Base-by-base conservation (phyloP, 1,284 basidiomycete species). In the Tetrapyrgos nigripes region DNA sequence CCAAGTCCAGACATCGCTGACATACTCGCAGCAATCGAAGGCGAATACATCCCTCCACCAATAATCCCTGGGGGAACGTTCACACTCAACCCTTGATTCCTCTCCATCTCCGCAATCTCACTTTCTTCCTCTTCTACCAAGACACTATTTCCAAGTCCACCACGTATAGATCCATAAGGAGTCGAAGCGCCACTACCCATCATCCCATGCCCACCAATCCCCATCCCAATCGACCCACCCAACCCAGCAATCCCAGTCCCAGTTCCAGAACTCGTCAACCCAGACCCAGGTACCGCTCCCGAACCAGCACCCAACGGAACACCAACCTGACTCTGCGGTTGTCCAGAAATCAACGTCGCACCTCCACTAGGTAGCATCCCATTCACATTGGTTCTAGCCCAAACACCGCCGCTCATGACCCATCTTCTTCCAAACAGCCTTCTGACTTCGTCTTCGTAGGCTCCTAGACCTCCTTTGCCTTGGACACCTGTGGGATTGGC, bases 41-140 rank as follows among this genome's bases (percentile, higher is more conserved):
- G 48, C 4, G 27, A 29, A 11, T 66, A 68, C 17, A 66, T 53
- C 27, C 65, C 65, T 27, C 68, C 66, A 33, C 72, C 73, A 57
- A 75, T 73, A 21, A 75, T 66, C 23, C 72, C 70, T 24, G 70
- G 65, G 45, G 66, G 63, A n/a, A 63, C 31, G 31, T 62, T 62
- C 37, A 59, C 40, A 21, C 62, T 60, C 46, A 66, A 67, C 60
- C 51, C 61, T 26, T 50, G 66, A 53, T 62, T 69, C 45, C 69
- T 70, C 64, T 85, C 81, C 70, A 81, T 72, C 71, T 87, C 84
- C 51, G 85, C 77, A 43, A 82, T 77, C 52, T 88, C 88, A 33
- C 91, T 89, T 62, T 92, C 90, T 17, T 91, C 88, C 61, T 91
- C 90, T 68, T 91, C 91, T 28, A 86, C 82, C 33, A 91, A 79